Evolutionary conservation across 345 rosid species (phyloP).

Genomic region (Orychophragmus violaceus): DNA sequence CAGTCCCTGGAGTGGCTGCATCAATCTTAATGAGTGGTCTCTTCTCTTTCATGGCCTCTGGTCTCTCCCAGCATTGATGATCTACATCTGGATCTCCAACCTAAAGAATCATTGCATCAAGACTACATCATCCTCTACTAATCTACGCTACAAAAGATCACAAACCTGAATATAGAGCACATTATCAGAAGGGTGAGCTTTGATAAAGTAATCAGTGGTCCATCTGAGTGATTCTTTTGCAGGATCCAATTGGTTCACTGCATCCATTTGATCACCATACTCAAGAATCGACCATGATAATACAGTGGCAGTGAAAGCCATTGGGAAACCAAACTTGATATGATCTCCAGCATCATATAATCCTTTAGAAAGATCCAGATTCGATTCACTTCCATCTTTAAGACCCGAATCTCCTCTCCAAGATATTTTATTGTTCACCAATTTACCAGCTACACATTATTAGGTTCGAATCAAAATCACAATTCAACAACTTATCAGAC

Average conservation of each 20-base stretch:
- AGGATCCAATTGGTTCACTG: slow-evolving; percentile 40
- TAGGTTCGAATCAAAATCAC: too few species aligned
- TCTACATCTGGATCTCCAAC: slow-evolving; percentile 84
- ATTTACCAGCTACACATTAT: slow-evolving; percentile 82
- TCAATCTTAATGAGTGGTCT: slow-evolving; percentile 74
- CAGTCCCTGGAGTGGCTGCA: slow-evolving; percentile 63
- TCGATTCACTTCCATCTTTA: slow-evolving; percentile 61
- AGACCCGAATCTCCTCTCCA: slow-evolving; percentile 97
- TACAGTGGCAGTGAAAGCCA: slow-evolving; percentile 89
- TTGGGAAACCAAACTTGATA: slow-evolving; percentile 87
- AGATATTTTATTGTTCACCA: slow-evolving; percentile 49
- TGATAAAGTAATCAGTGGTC: slow-evolving; percentile 82
- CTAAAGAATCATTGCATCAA: slow-evolving; percentile 27
- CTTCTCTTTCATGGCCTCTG: slow-evolving; percentile 69
- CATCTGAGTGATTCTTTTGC: slow-evolving; percentile 75
- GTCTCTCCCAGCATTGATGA: slow-evolving; percentile 92
- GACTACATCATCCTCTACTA: too few species aligned
- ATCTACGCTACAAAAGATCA: too few species aligned
- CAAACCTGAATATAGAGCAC: slow-evolving; percentile 81
- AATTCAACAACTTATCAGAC: too few species aligned
- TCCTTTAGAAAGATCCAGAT: slow-evolving; percentile 72
- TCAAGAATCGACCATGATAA: slow-evolving; percentile 95
- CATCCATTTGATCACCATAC: slow-evolving; percentile 93
- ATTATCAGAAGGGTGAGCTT: slow-evolving; percentile 64
- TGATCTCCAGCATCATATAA: slow-evolving; percentile 98